Base-by-base conservation (phyloP, 352 stramenopile genomes). In the Thraustochytrium sp. region DNA sequence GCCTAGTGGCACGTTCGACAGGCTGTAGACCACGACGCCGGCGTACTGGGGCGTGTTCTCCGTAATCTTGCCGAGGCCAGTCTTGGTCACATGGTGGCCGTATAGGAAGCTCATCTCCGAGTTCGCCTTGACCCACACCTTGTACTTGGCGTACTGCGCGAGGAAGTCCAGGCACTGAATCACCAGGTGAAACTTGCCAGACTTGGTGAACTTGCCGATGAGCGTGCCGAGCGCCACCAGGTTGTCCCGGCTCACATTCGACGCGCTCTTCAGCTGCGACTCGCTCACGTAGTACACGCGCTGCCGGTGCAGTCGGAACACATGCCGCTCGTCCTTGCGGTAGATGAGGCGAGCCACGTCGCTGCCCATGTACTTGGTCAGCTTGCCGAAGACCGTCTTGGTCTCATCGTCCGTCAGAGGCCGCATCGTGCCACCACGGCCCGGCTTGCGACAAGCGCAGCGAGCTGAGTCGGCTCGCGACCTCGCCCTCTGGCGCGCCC, bases 31-130 rank as follows among this genome's bases (percentile, higher is more conserved):
- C 29, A 99, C 93, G 0, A 99, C 95, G 53, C 97, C 97, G 8
- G 94, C 95, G 91, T 99, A 99, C 91, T 99, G 95, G 34, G 96
- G 96, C 64, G 93, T 98, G 73, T 90, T 92, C 84, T 99, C 97
- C 40, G 96, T 99, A 89, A 99, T 99, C 59, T 95, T 90, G 37
- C 93, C 96, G 38, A 99, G 90, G 73, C 96, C 96, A 37, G 92
- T 96, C 90, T 99, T 99, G 80, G 97, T 93, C 16, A 99, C 92
- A 89, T 99, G 96, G 89, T 99, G 99, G 82, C 97, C 97, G 87
- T 99, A 99, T 34, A 99, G 88, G 89, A 99, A 99, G 18, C 91
- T 96, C 96, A 99, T 99, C 91, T 99, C 97, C 82, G 95, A 96
- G 88, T 95, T 97, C 36, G 95, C 94, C 90, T 99, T 99, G 65